phyloP scores from a whole-genome alignment of 1,284 basidiomycete species.

The Hymenochaete sp. region DNA sequence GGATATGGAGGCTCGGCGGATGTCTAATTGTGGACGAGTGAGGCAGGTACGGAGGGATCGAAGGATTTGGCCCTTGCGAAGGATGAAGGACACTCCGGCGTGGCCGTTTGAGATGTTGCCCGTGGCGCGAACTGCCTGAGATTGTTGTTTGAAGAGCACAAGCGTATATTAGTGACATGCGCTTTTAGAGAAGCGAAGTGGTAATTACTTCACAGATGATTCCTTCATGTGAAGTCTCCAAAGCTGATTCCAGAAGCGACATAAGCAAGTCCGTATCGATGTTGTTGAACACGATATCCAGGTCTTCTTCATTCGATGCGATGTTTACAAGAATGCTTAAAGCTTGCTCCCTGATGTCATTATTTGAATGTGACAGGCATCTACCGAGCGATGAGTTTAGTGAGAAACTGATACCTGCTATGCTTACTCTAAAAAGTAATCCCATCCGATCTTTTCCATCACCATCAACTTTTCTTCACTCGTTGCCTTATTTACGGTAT shows the following conservation, averaged over 20 bases:
- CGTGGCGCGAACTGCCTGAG: no score
- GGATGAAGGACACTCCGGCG: slow-evolving; percentile 35
- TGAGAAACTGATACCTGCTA: slow-evolving; percentile 17
- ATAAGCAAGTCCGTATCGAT: slow-evolving; percentile 41
- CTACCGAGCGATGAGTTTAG: slow-evolving; percentile 25
- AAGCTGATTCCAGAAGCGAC: slow-evolving; percentile 34
- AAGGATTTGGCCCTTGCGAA: slow-evolving; percentile 34
- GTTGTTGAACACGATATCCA: slow-evolving; percentile 48
- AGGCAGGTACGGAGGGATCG: slow-evolving; percentile 45
- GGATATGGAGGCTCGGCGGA: slow-evolving; percentile 50
- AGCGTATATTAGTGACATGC: slow-evolving; percentile 1
- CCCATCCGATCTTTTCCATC: slow-evolving; percentile 60
- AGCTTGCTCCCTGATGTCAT: slow-evolving; percentile 56
- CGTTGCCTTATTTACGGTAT: slow-evolving; percentile 56
- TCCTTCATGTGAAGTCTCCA: slow-evolving; percentile 42
- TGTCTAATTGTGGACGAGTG: slow-evolving; percentile 44
- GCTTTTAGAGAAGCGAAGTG: neutral
- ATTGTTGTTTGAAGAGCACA: no score
- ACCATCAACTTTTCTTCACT: slow-evolving; percentile 52
- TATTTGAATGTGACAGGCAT: slow-evolving; percentile 40
- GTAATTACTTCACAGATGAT: slow-evolving; percentile 42
- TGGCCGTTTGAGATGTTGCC: slow-evolving; percentile 58
- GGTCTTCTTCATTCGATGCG: slow-evolving; percentile 41
- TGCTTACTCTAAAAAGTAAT: slow-evolving; percentile 41
- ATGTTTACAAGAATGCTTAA: slow-evolving; percentile 56